Conservation (phyloP, 176 grass and related monocot species). For the Juncus inflexus region DNA sequence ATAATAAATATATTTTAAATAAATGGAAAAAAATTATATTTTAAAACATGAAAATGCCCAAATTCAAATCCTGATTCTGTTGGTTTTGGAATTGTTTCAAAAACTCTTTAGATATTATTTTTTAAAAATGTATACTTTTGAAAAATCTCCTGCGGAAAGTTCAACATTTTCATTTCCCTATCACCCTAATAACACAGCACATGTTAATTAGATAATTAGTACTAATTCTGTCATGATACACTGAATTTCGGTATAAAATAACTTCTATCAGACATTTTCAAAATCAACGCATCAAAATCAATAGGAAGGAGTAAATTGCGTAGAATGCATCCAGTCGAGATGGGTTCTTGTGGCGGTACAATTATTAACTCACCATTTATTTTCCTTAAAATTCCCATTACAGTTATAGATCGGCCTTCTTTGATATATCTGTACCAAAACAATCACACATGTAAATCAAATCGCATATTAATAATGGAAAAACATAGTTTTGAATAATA, state of each 20-base stretch:
- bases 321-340: conserved; percentile 63
- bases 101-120: too few species aligned
- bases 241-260: conserved; percentile 37
- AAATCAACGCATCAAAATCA: conserved; percentile 68
- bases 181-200: too few species aligned
- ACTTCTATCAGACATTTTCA: conserved; percentile 49
- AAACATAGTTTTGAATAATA: not conserved
- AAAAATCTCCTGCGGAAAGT: too few species aligned
- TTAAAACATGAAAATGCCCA: too few species aligned
- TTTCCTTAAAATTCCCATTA: conserved; percentile 76
- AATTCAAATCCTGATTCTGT: too few species aligned
- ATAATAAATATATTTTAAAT: too few species aligned
- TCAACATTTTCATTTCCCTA: too few species aligned
- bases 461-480: conserved; percentile 8
- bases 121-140: too few species aligned
- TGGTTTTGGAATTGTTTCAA: too few species aligned
- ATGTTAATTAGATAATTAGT: too few species aligned
- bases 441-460: not conserved
- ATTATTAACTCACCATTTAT: conserved; percentile 57
- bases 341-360: conserved; percentile 58
- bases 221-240: too few species aligned
- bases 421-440: conserved; percentile 50
- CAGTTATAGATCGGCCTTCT: conserved; percentile 72
- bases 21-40: too few species aligned
- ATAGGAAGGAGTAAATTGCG: conserved; percentile 64